phyloP scores from a whole-genome alignment of 2,329 filamentous ascomycete species.

The Beauveria scarabaeidicola region DNA sequence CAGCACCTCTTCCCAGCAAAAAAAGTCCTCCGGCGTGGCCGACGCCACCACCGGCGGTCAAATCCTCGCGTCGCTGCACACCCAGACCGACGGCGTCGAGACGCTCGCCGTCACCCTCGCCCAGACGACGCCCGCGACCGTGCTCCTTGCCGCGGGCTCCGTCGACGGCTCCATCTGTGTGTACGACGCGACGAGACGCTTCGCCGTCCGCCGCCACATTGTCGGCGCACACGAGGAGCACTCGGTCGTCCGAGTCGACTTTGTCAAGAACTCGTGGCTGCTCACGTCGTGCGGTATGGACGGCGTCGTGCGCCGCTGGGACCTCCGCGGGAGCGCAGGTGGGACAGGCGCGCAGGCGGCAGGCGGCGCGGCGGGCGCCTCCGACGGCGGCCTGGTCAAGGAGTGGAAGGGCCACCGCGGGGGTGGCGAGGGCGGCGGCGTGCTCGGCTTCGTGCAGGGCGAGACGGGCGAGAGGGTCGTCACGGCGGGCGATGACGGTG shows the following conservation, averaged over 20 bases:
- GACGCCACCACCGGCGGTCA: slow-evolving; percentile 37
- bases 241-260: slow-evolving; percentile 88
- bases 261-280: slow-evolving; percentile 59
- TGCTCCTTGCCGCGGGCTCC: slow-evolving; percentile 55
- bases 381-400: slow-evolving; percentile 58
- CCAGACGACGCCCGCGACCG: slow-evolving; percentile 36
- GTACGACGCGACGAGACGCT: slow-evolving; percentile 79
- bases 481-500: slow-evolving; percentile 82
- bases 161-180: slow-evolving; percentile 74
- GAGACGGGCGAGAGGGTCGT: slow-evolving; percentile 65
- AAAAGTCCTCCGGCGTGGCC: slow-evolving; percentile 17
- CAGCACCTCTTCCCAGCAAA: slow-evolving; percentile 16
- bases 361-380: slow-evolving; percentile 23
- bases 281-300: slow-evolving; percentile 89
- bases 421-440: slow-evolving; percentile 76
- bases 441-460: slow-evolving; percentile 84
- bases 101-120: slow-evolving; percentile 53
- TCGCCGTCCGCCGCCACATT: slow-evolving; percentile 77
- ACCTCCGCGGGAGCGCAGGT: slow-evolving; percentile 46
- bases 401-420: slow-evolving; percentile 90
- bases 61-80: slow-evolving; percentile 76
- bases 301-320: slow-evolving; percentile 84
- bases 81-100: slow-evolving; percentile 70
- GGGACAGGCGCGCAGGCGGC: slow-evolving; percentile 21
- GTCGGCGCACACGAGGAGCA: slow-evolving; percentile 77